Evolutionary conservation across 495 filamentous ascomycete genomes (phyloP), one percentile per base, ranked within the genome.

Genomic region (Venustampulla echinocandica): DNA sequence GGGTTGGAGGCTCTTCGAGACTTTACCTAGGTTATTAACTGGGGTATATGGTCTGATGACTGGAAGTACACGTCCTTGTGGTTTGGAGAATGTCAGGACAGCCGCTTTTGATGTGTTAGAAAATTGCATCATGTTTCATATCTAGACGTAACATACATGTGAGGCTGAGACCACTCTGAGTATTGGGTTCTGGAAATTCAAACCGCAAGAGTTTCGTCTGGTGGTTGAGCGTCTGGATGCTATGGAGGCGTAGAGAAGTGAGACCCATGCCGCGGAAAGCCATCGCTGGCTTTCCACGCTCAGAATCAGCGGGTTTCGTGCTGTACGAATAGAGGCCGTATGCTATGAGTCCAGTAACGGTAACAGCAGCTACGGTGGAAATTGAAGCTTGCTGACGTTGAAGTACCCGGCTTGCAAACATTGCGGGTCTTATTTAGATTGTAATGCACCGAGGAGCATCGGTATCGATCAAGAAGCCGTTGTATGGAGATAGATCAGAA

Each of bases 131-230:
- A 25, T 25, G 11, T 1, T 5, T 28, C 19, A 1, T 30, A 6
- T 10, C 19, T 37, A n/a, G 34, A 37, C 42, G 25, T 37, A 24
- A 54, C 69, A 53, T 60, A 76, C 73, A 80, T 4, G 73, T 75
- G 30, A 80, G 62, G 1, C 57, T 34, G 3, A 82, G 53, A 1
- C 79, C 79, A 52, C 72, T 76, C 24, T 63, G 55, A 6, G 63
- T 59, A 14, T 64, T 53, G n/a, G 60, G 35, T 15, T 74, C 65
- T 0, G 80, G 79, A 7, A 82, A 67, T 47, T 75, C 73, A 36
- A 85, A 85, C 3, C 74, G 68, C 39, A 85, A 60, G 25, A 69
- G 69, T 56, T 81, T 84, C 3, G 77, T 82, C 50, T 85, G 79
- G 61, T 81, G 77, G 56, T 77, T 83, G 42, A 84, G 68, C 1